These are phyloP conservation scores for Cyberlindnera mrakii DNA, from an alignment of 805 yeast species.

Conservation along the genomic window DNA sequence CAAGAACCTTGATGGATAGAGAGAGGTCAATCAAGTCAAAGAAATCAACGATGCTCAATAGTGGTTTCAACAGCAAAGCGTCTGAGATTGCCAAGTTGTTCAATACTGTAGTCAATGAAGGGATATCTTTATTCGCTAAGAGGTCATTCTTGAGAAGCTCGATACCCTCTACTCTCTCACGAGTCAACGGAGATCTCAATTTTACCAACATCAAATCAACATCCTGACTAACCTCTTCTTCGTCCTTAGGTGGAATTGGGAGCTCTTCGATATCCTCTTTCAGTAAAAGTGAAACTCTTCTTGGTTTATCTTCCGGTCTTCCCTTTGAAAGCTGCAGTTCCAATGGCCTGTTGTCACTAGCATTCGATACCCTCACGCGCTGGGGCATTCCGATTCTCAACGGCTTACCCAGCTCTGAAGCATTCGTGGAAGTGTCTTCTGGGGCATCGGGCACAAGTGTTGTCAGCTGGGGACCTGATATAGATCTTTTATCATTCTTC, in stretches of 20 bases:
- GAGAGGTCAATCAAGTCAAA: slow-evolving; percentile 23
- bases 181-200: slow-evolving; percentile 19
- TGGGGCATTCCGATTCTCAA: slow-evolving; percentile 20
- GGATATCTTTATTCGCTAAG: neutral
- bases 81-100: slow-evolving; percentile 19
- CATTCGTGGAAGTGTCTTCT: neutral
- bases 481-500: slow-evolving; percentile 35
- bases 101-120: slow-evolving; percentile 17
- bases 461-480: slow-evolving; percentile 27
- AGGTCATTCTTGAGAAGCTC: slow-evolving; percentile 7
- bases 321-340: slow-evolving; percentile 17
- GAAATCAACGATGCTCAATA: slow-evolving; percentile 23
- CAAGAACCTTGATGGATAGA: slow-evolving; percentile 25
- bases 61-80: slow-evolving; percentile 26
- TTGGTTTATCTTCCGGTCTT: slow-evolving; percentile 4
- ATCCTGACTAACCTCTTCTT: neutral
- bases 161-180: slow-evolving; percentile 22
- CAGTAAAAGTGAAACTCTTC: slow-evolving; percentile 1
- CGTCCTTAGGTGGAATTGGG: neutral
- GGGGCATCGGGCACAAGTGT: slow-evolving; percentile 6
- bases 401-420: slow-evolving; percentile 20
- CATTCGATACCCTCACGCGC: slow-evolving; percentile 17
- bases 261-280: slow-evolving; percentile 5
- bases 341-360: slow-evolving; percentile 11
- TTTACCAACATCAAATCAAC: slow-evolving; percentile 6